phyloP scores from a whole-genome alignment of 2,329 filamentous ascomycete genomes.

The Aspergillaceae sp. region DNA sequence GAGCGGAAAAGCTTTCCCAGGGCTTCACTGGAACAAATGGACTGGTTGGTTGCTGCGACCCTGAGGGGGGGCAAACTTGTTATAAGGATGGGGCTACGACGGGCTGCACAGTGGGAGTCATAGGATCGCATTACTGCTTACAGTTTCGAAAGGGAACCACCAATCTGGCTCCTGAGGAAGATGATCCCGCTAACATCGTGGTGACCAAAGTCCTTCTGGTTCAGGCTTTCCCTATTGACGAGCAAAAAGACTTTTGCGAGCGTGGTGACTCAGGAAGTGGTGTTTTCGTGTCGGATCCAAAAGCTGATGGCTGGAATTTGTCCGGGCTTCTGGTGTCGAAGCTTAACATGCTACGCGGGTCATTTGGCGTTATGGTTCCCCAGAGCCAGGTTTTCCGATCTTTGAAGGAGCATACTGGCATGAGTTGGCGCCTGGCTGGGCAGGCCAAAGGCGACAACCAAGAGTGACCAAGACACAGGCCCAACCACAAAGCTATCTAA shows the following conservation, averaged over 20 bases:
- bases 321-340: background rate
- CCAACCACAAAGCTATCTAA: too few relatives aligned
- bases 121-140: background rate
- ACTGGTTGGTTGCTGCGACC: background rate
- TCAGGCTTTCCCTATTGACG: background rate
- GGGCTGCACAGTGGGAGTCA: background rate
- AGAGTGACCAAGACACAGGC: background rate
- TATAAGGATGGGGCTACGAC: background rate
- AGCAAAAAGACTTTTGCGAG: too few relatives aligned
- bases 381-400: background rate
- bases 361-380: background rate
- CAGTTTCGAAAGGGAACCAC: background rate
- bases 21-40: background rate
- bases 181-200: background rate
- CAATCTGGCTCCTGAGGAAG: background rate
- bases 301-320: background rate
- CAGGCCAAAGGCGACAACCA: background rate
- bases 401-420: background rate
- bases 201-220: background rate
- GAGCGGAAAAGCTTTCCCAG: background rate
- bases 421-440: background rate
- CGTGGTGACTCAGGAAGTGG: background rate
- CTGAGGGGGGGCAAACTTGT: background rate
- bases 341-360: background rate
- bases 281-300: background rate